Evolutionary conservation across 306 rosid genomes (phyloP), one percentile per base, ranked within the genome.

Genomic region (Cicer chorassanicum): DNA sequence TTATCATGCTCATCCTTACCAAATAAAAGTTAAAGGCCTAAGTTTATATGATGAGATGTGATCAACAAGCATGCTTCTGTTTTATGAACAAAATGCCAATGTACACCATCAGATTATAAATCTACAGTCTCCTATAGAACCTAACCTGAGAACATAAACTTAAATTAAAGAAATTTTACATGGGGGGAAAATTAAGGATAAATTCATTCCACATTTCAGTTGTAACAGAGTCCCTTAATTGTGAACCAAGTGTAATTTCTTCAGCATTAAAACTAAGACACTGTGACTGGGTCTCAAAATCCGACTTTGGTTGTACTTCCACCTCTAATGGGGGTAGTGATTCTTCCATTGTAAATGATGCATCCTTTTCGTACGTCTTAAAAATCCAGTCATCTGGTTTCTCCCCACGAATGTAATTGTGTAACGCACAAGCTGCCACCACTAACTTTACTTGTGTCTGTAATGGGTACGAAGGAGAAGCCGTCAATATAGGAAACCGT

Each of bases 371-470:
- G 56, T 84, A 78, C 88, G 64, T 83, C 78, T 83, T 90, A 61
- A 90, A 92, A 76, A 92, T 73, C 88, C 88, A 83, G 79, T 92
- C 98, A 43, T 89, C 89, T 15, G 96, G 91, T 40, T 87, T 84
- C 89, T 92, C 94, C 70, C 12, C 78, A 14, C 89, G 88, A 79
- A 92, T 87, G 86, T 71, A 90, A 78, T 90, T 90, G 90, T 92
- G 96, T 48, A 92, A 76, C 1, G 92, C 96, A 81, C 98, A 90
- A 0, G 96, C 82, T 19, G 87, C 96, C 77, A 92, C 96, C 19
- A 88, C 96, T 78, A 92, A 81, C 87, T 89, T 92, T 65, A 92
- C 98, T 57, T 92, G 98, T 1, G 98, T 92, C 74, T 87, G 96
- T 65, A 92, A 79, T 4, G 94, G 98, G 81, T 92, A 92, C 0